Evolutionary conservation across 2,329 filamentous ascomycete species (phyloP).

Genomic region (Dendrostoma leiphaemia): DNA sequence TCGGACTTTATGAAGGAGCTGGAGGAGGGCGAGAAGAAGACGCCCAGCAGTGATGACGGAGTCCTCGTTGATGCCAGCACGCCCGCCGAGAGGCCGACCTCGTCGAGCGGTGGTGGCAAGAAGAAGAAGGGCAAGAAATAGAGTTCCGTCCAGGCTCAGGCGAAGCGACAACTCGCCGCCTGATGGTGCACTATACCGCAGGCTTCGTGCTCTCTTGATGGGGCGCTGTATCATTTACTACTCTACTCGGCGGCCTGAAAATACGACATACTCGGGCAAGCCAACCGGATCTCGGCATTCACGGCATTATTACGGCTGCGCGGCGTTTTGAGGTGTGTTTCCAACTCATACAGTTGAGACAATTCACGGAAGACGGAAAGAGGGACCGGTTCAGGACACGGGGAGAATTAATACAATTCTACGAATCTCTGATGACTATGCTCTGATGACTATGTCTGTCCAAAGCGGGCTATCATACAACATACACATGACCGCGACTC

Average conservation of each 20-base stretch:
- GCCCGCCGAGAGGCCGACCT: constrained; percentile 31
- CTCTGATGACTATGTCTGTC: too few relatives aligned
- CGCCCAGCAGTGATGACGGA: constrained; percentile 67
- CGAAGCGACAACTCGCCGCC: not conserved
- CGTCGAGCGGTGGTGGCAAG: constrained; percentile 37
- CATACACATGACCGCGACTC: constrained; percentile 4
- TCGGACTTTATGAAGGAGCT: constrained; percentile 83
- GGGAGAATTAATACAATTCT: not conserved
- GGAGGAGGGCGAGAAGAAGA: constrained; percentile 57
- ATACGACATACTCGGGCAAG: too few relatives aligned
- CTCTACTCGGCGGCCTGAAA: constrained; percentile 1
- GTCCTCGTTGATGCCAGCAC: constrained; percentile 69
- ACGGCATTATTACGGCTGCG: constrained; percentile 18
- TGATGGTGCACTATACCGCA: not conserved
- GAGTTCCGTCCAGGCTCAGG: not conserved
- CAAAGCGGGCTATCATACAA: too few relatives aligned
- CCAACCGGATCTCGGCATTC: constrained; percentile 6
- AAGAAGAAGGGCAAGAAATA: constrained; percentile 68
- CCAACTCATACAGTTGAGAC: not conserved
- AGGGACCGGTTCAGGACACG: not conserved
- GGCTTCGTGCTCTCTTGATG: not conserved
- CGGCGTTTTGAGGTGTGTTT: constrained; percentile 15
- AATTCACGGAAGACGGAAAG: not conserved
- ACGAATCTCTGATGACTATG: too few relatives aligned
- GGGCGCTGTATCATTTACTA: constrained; percentile 14